A percentile compares a stretch with the other conserved stretches of the same genome.
Evolutionary conservation across 2,329 filamentous ascomycete species (phyloP).

Genomic region (Fusarium foetens): DNA sequence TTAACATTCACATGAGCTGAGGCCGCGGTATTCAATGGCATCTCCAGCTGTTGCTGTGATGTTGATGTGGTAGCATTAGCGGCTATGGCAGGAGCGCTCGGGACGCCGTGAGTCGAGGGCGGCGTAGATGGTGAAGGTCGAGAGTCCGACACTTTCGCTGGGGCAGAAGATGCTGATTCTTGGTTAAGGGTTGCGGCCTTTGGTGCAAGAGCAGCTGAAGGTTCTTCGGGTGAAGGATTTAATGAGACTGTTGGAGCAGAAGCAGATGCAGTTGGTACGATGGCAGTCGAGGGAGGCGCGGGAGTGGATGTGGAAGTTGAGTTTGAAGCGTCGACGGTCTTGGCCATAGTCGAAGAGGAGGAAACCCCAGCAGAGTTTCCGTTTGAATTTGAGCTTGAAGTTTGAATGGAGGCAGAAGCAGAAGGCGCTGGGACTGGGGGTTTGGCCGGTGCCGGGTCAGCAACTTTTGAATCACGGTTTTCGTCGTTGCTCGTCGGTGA

Average conservation of each 20-base stretch:
- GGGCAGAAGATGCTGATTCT: conserved; percentile 13
- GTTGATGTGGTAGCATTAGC: conserved; percentile 25
- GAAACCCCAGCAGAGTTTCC: conserved; percentile 5
- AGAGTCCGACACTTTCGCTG: conserved; percentile 5
- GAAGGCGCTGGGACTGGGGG: not conserved
- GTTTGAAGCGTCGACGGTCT: conserved; percentile 10
- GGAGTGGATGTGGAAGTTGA: conserved; percentile 25
- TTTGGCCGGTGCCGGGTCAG: conserved; percentile 10
- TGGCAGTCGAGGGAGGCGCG: conserved; percentile 12
- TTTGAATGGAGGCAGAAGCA: conserved; percentile 7
- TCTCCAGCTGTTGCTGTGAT: conserved; percentile 32
- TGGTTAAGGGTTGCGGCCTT: conserved; percentile 6
- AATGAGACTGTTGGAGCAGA: conserved; percentile 6
- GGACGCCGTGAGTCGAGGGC: conserved; percentile 17
- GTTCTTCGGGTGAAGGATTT: conserved; percentile 9
- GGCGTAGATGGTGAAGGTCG: conserved; percentile 39
- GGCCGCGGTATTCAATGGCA: conserved; percentile 23
- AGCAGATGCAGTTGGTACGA: conserved; percentile 4
- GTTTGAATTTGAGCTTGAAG: conserved; percentile 6
- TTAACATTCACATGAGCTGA: conserved; percentile 19
- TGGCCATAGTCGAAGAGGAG: not conserved
- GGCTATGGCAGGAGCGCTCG: conserved; percentile 4
- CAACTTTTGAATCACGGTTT: conserved; percentile 25
- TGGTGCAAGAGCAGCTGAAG: conserved; percentile 8
- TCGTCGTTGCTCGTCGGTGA: conserved; percentile 25